Conservation (phyloP, 2,329 filamentous ascomycete genomes). For the Paradendryphiella salina region DNA sequence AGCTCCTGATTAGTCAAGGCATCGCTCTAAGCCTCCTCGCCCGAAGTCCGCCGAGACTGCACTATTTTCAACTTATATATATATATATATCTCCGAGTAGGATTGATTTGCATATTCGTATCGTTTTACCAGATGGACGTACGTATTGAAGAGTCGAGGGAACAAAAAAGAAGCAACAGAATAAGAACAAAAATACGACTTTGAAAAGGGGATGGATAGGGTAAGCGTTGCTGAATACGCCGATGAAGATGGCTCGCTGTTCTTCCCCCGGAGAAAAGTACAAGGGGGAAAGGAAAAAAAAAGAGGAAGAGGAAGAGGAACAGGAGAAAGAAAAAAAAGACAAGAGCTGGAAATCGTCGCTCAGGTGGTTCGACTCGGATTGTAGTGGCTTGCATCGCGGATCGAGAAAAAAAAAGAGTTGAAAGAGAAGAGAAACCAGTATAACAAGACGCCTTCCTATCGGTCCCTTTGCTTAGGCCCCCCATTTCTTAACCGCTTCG, state of each 20-base stretch:
- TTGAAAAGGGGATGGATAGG: not conserved
- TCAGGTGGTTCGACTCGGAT: not conserved
- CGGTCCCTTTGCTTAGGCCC: constrained; percentile 1
- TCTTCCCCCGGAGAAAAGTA: not conserved
- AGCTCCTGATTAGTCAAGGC: no score
- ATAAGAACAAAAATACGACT: not conserved
- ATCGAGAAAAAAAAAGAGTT: no score
- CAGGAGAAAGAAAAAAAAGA: not conserved
- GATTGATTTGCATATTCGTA: no score
- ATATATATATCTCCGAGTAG: no score
- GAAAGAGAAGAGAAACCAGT: not conserved
- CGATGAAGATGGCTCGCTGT: constrained; percentile 5
- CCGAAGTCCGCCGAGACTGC: no score
- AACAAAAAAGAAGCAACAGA: not conserved
- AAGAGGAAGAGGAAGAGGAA: not conserved
- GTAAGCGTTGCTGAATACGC: not conserved
- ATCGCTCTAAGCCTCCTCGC: no score
- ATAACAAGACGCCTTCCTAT: not conserved
- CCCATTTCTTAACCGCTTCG: constrained; percentile 16
- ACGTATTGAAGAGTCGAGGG: no score
- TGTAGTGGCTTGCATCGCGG: no score
- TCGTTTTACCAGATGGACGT: no score
- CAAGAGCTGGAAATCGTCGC: not conserved
- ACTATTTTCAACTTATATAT: no score
- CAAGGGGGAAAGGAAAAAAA: not conserved